Base-by-base conservation (phyloP, 257 asterid genomes). In the Nicotiana tomentosiformis region DNA sequence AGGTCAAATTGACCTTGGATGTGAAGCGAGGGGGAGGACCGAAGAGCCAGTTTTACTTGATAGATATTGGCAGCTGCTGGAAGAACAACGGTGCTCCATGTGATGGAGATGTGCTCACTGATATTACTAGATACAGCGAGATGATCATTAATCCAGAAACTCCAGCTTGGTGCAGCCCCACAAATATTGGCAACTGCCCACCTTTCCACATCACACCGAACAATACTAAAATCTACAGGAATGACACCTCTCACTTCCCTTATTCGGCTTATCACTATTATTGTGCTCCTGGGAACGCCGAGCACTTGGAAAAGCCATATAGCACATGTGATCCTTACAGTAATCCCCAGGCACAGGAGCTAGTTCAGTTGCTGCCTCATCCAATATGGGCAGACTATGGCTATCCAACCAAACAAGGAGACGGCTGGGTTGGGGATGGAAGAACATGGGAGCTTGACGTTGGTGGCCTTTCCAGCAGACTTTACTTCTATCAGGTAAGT, bases 41-140 rank as follows among this genome's bases (percentile, higher is more conserved):
- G 2, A 90, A 89, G 85, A 90, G 96, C 89, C 94, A 90, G 84
- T 90, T 92, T 86, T 92, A 92, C 90, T 81, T 92, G 87, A 88
- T 92, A 26, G 94, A 89, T 87, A 90, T 92, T 0, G 96, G 94
- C n/a, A 90, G 96, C 86, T 92, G 97, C 86, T 92, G 97, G 97
- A 92, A 91, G 83, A 91, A 90, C 87, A 85, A 89, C 53, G 94
- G 97, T 1, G 67, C 74, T 33, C 92, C 93, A 1, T 92, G 96
- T n/a, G 87, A 92, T 10, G 94, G 96, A n/a, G 90, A 92, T 66
- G 89, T 88, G 39, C 80, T 81, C 23, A 88, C 94, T 2, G 94
- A 92, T 32, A 86, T 90, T 10, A 92, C 96, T 56, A 70, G 96
- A 62, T 92, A 92, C 86, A 88, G 91, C 0, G 94, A 92, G 85